Conservation (phyloP, 441 rosid species). For the Pelargonium australe region DNA sequence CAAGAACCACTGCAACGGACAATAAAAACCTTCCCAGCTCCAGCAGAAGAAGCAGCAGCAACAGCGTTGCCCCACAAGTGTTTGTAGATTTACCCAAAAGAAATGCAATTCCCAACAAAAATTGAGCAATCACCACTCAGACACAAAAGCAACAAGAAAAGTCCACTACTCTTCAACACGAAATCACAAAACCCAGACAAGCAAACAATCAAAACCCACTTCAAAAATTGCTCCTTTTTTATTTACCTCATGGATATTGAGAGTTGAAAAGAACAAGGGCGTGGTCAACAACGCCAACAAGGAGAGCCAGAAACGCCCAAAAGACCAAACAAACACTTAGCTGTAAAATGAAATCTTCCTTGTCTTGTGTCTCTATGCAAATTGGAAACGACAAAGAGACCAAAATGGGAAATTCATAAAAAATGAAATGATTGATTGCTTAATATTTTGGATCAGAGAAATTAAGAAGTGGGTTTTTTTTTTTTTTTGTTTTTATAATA, state of each 20-base stretch:
- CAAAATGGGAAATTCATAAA: background rate
- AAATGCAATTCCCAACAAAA: background rate
- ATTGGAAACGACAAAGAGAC: conserved; percentile 6
- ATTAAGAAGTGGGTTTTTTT: background rate
- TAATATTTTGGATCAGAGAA: background rate
- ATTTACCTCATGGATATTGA: background rate
- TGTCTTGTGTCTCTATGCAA: background rate
- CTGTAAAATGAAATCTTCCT: conserved; percentile 12
- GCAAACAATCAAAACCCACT: conserved; percentile 7
- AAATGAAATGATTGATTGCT: background rate
- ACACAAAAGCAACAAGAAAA: background rate
- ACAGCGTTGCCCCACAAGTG: conserved; percentile 6
- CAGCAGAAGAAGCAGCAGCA: background rate
- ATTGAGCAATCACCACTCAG: background rate
- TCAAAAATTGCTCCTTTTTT: background rate
- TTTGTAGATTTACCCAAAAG: conserved; percentile 5
- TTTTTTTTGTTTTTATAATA: too few relatives aligned
- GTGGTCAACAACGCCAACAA: conserved; percentile 15
- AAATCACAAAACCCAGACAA: background rate
- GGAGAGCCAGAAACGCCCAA: conserved; percentile 18
- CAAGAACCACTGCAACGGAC: background rate
- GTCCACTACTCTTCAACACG: background rate
- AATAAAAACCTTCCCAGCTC: conserved; percentile 2
- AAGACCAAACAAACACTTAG: conserved; percentile 14
- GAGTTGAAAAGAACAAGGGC: conserved; percentile 6